Conservation (phyloP, 1,284 basidiomycete species). For the Fistulinella cinereoalba region DNA sequence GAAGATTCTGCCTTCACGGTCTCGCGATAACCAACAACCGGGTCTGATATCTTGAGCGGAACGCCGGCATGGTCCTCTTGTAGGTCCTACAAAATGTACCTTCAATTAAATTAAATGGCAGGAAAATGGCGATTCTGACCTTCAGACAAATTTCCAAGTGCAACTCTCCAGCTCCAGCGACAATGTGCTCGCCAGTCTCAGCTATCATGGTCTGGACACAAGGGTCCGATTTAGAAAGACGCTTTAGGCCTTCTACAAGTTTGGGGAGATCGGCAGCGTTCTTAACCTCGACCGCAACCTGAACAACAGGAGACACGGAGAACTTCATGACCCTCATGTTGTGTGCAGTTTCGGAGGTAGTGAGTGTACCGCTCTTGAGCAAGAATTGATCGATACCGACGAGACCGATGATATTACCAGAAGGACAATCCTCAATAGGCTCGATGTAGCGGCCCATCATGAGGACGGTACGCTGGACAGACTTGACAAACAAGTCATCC, state of each 20-base stretch:
- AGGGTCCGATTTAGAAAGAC: slow-evolving; percentile 99
- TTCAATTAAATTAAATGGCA: neutral
- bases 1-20: slow-evolving; percentile 96
- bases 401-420: slow-evolving; percentile 98
- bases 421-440: slow-evolving; percentile 98
- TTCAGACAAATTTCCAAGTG: slow-evolving; percentile 99
- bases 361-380: slow-evolving; percentile 98
- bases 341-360: slow-evolving; percentile 97
- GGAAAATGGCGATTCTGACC: slow-evolving; percentile 40
- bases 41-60: slow-evolving; percentile 98
- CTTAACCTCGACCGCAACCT: slow-evolving; percentile 99
- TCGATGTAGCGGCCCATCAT: slow-evolving; percentile 99
- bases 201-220: slow-evolving; percentile 96
- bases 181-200: slow-evolving; percentile 97
- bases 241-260: slow-evolving; percentile 99
- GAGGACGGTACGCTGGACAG: slow-evolving; percentile 97
- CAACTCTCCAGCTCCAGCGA: slow-evolving; percentile 98
- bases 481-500: slow-evolving; percentile 98
- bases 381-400: slow-evolving; percentile 99
- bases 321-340: slow-evolving; percentile 99
- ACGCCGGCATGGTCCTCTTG: slow-evolving; percentile 99
- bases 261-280: slow-evolving; percentile 99
- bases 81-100: slow-evolving; percentile 62
- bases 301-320: slow-evolving; percentile 99
- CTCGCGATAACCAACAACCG: slow-evolving; percentile 98